Evolutionary conservation across 2,329 filamentous ascomycete genomes (phyloP), one percentile per base, ranked within the genome.

Genomic region (Immersiporthe knoxdaviesiana): DNA sequence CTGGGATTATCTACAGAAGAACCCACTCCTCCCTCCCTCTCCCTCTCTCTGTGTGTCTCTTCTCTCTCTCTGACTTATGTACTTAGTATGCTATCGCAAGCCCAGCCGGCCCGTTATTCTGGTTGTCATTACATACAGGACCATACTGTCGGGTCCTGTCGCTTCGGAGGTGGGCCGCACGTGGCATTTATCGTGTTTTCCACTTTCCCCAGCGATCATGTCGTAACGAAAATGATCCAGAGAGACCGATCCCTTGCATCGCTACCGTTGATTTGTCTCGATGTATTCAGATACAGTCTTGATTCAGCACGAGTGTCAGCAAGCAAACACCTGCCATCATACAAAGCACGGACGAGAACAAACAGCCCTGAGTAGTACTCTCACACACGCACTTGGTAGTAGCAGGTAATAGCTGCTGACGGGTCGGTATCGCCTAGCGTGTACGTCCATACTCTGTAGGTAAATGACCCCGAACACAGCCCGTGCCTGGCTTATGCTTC

Each of bases 81-180:
- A n/a, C n/a, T n/a, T n/a, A n/a, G n/a, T n/a, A 18, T 41, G 50
- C n/a, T 52, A 52, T 54, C 50, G 14, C 12, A 21, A 16, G 24
- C n/a, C 24, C 37, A 30, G 50, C 10, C 24, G 50, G 50, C 50
- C 50, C 50, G 3, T 54, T 5, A 30, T 54, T 47, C 35, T 47
- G 44, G 6, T n/a, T 21, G 6, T 16, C 2, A n/a, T n/a, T 47
- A 47, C 44, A n/a, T 21, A n/a, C 44, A n/a, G 44, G 21, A 47
- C 52, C 52, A 30, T 56, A 56, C 52, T 56, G 52, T 56, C 52
- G 52, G 52, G 52, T 56, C 52, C 35, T 35, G 35, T 4, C 52
- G 24, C 52, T 32, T 32, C 27, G 14, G 16, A 32, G 52, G 52
- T 30, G 52, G 52, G 52, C 24, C 52, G 52, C 52, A 56, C 52